Evolutionary conservation across 2,329 filamentous ascomycete genomes (phyloP).

Genomic region (Capronia coronata): DNA sequence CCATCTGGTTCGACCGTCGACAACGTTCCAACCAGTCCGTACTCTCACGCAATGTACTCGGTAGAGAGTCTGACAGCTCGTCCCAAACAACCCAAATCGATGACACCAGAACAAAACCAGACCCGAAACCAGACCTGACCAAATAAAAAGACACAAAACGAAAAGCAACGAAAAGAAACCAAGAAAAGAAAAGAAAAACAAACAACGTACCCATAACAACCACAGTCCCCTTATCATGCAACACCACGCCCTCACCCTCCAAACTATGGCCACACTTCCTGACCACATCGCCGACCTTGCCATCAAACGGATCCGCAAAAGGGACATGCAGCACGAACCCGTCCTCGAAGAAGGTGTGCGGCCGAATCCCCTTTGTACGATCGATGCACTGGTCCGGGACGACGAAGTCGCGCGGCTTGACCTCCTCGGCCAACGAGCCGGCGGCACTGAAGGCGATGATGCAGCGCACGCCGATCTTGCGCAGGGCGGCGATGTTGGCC

Average conservation of each 20-base stretch:
- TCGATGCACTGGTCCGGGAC: conserved; percentile 96
- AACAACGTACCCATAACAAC: conserved; percentile 75
- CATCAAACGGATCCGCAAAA: conserved; percentile 93
- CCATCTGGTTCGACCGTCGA: no score
- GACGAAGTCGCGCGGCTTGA: conserved; percentile 94
- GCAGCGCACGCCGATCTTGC: conserved; percentile 78
- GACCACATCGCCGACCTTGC: conserved; percentile 67
- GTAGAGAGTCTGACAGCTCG: no score
- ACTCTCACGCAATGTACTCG: no score
- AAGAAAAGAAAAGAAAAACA: conserved; percentile 1
- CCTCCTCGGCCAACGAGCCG: conserved; percentile 82
- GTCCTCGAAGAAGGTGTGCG: conserved; percentile 81
- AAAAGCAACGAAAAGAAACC: background rate
- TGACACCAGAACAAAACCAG: no score
- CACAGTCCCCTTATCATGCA: conserved; percentile 78
- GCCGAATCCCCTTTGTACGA: conserved; percentile 87
- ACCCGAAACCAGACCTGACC: background rate
- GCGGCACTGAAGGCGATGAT: conserved; percentile 95
- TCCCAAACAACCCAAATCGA: no score
- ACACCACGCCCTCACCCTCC: conserved; percentile 72
- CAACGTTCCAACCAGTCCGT: no score
- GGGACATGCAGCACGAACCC: conserved; percentile 91
- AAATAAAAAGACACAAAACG: conserved; percentile 1
- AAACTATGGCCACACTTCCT: conserved; percentile 68
- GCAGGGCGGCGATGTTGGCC: conserved; percentile 96